These are phyloP conservation scores for Simplicillium aogashimaense DNA, from an alignment of 2,329 filamentous ascomycete genomes.

Conservation along the genomic window DNA sequence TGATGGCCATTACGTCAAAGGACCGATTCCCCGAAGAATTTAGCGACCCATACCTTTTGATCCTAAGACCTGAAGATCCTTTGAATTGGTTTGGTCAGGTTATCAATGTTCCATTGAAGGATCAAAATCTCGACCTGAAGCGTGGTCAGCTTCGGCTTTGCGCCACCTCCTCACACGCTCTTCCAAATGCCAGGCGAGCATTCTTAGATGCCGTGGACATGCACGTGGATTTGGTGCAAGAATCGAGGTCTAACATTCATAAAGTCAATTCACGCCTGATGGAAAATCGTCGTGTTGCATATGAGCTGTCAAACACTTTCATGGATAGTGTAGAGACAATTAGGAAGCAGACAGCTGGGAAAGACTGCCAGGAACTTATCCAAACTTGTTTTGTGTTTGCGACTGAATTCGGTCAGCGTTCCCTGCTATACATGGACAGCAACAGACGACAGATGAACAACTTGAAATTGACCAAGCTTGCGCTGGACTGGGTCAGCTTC, in stretches of 20 bases:
- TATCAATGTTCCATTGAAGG: constrained; percentile 60
- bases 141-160: constrained; percentile 79
- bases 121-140: constrained; percentile 77
- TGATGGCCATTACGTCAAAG: constrained; percentile 61
- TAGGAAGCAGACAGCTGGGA: constrained; percentile 69
- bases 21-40: constrained; percentile 57
- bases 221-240: constrained; percentile 80
- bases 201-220: constrained; percentile 74
- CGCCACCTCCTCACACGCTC: constrained; percentile 72
- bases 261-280: constrained; percentile 86
- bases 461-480: constrained; percentile 83
- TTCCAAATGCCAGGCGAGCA: constrained; percentile 67
- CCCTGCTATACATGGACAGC: constrained; percentile 88
- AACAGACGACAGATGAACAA: constrained; percentile 97
- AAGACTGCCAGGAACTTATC: constrained; percentile 89
- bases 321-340: constrained; percentile 98
- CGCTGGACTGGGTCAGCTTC: constrained; percentile 95
- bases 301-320: constrained; percentile 93
- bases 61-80: constrained; percentile 70
- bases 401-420: constrained; percentile 96
- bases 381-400: constrained; percentile 98
- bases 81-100: constrained; percentile 75
- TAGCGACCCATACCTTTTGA: constrained; percentile 67
- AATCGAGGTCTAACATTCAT: constrained; percentile 85
- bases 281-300: constrained; percentile 91